Conservation (phyloP, 1,284 basidiomycete genomes). For the Meripilus lineatus region DNA sequence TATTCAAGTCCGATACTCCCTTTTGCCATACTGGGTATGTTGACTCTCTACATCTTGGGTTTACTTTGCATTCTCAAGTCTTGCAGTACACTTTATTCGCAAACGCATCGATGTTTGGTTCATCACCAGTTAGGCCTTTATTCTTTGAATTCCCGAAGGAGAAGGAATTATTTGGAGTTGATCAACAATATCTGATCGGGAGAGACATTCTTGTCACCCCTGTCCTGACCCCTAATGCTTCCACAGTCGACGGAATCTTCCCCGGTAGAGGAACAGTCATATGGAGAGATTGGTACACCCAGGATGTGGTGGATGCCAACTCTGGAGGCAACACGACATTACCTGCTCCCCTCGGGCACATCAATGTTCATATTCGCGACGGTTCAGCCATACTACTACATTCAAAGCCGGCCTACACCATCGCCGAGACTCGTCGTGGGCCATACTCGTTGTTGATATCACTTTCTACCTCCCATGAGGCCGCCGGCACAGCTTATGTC, state of each 20-base stretch:
- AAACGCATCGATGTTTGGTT: conserved; percentile 56
- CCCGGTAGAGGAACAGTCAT: conserved; percentile 50
- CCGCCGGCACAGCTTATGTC: conserved; percentile 52
- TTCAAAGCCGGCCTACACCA: conserved; percentile 50
- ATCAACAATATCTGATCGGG: conserved; percentile 71
- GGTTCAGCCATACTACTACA: conserved; percentile 56
- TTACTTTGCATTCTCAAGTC: neutral
- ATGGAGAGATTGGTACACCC: conserved; percentile 78
- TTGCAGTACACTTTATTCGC: conserved; percentile 70
- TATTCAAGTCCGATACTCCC: conserved; percentile 58
- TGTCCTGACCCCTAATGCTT: conserved; percentile 57
- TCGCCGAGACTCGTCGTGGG: conserved; percentile 47
- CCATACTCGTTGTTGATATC: conserved; percentile 55
- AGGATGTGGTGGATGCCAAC: conserved; percentile 41
- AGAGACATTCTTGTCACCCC: conserved; percentile 69
- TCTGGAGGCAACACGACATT: conserved; percentile 40
- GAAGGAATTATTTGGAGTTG: conserved; percentile 55
- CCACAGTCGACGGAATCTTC: conserved; percentile 53
- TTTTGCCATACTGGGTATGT: conserved; percentile 73
- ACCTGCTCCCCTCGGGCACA: conserved; percentile 55
- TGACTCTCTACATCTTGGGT: conserved; percentile 3
- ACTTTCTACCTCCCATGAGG: conserved; percentile 37
- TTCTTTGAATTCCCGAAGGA: conserved; percentile 77
- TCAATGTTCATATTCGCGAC: conserved; percentile 64
- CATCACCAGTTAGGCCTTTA: conserved; percentile 66